Evolutionary conservation across 148 eudicot genomes (phyloP).

Genomic region (Amaranthus palmeri): DNA sequence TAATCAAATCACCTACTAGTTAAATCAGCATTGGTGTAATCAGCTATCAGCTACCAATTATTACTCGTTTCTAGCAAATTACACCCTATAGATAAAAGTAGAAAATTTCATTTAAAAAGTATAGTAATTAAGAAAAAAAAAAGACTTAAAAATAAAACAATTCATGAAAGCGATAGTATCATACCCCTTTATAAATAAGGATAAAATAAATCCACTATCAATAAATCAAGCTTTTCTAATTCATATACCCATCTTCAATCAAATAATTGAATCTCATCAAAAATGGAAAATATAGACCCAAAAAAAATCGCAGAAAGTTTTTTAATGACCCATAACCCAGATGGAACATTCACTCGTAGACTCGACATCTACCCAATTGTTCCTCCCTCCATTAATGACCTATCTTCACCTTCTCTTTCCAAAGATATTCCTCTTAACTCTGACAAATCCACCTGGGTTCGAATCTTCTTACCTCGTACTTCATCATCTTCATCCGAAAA

Average conservation of each 20-base stretch:
- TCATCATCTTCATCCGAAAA: not conserved
- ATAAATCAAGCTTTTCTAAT: too few species aligned
- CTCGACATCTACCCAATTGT: slow-evolving; percentile 4
- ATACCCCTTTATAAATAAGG: too few species aligned
- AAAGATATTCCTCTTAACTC: slow-evolving; percentile 41
- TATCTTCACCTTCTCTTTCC: slow-evolving; percentile 19
- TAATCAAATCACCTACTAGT: too few species aligned
- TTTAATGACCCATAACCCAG: slow-evolving; percentile 21
- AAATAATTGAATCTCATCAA: not conserved
- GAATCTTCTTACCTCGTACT: slow-evolving; percentile 38
- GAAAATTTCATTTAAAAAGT: too few species aligned
- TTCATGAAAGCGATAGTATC: too few species aligned
- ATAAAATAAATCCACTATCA: too few species aligned
- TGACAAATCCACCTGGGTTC: slow-evolving; percentile 21
- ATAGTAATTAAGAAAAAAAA: too few species aligned
- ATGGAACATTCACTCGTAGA: slow-evolving; percentile 25
- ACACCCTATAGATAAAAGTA: too few species aligned
- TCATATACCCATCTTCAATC: not conserved
- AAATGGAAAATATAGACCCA: slow-evolving; percentile 4
- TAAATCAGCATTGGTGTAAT: too few species aligned
- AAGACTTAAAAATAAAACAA: too few species aligned
- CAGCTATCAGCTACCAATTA: too few species aligned
- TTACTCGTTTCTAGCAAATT: too few species aligned
- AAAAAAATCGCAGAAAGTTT: not conserved
- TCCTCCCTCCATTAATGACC: slow-evolving; percentile 23